Evolutionary conservation across 1,139 yeast genomes (phyloP), one percentile per base, ranked within the genome.

Genomic region (Saccharomyces hybrid): DNA sequence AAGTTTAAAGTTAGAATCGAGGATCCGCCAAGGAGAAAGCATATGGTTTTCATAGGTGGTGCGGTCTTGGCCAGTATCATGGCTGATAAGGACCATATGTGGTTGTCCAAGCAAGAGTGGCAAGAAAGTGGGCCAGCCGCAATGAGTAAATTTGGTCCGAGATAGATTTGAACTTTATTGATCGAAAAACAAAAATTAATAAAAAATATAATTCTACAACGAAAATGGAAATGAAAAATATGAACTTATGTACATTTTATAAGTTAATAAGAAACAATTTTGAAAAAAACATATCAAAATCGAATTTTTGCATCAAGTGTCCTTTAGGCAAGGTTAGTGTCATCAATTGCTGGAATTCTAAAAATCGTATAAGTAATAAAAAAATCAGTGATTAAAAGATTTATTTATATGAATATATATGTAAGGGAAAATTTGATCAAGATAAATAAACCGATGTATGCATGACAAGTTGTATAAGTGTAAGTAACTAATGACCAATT

Each of bases 31-130:
- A 84, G 98, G 77, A 88, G 99, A 78, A 86, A 93, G 72, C 97
- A 95, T 73, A 93, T 93, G 97, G 99, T 93, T 47, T 93, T 93
- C 73, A 85, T 93, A 62, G 99, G 99, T 64, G 99, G 99, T 67
- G 99, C 99, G 5, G 99, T 93, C 19, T 79, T 93, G 68, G 99
- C 99, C 38, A 90, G 88, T 68, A 93, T 93, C 65, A 93, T 95
- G 98, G 96, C 96, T 49, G 97, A 93, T 71, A 93, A 91, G 73
- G 97, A 91, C 61, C 97, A 90, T 68, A 88, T 93, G 96, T 91
- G 99, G 99, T 82, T 95, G 65, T 78, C 91, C 55, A 90, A 87
- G 71, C 88, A 86, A 69, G 99, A 93, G 75, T 93, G 99, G 99
- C 95, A 89, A 71, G 99, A 93, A 75, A 88, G 87, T 68, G 99